phyloP scores from a whole-genome alignment of 1,284 basidiomycete genomes.

The Rhodotorula mucilaginosa region DNA sequence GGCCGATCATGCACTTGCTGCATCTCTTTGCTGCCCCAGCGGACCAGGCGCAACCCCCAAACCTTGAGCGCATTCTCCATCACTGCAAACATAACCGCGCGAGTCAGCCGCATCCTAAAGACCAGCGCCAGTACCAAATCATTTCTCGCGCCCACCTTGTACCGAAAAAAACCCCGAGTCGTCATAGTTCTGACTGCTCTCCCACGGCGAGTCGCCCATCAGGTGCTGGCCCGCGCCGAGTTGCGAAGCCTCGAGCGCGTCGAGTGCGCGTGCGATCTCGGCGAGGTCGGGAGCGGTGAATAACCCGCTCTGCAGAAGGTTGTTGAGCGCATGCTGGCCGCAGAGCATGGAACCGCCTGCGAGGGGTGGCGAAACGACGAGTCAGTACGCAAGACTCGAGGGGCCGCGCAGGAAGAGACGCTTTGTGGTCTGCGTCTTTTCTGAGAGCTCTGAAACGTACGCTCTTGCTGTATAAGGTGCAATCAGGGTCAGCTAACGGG shows the following conservation, averaged over 20 bases:
- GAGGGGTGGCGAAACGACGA: constrained; percentile 44
- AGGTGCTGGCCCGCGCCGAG: constrained; percentile 18
- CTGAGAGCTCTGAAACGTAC: constrained; percentile 1
- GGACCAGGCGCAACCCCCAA: constrained; percentile 73
- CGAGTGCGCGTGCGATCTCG: constrained; percentile 68
- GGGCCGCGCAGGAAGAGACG: too few species aligned
- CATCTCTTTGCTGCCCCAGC: constrained; percentile 84
- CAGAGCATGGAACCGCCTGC: constrained; percentile 52
- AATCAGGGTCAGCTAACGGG: too few species aligned
- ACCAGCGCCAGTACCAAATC: too few species aligned
- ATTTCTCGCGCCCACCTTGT: constrained; percentile 13
- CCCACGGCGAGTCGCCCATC: constrained; percentile 24
- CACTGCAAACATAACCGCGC: constrained; percentile 17
- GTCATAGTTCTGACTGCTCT: constrained; percentile 51
- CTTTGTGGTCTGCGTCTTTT: too few species aligned
- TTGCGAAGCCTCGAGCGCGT: constrained; percentile 51
- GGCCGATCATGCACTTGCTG: constrained; percentile 69
- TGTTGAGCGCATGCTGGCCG: constrained; percentile 54
- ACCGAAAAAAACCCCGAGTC: constrained; percentile 34
- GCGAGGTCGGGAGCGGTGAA: constrained; percentile 84
- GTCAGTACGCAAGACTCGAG: too few species aligned
- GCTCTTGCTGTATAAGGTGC: constrained; percentile 25
- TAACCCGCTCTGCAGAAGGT: constrained; percentile 52
- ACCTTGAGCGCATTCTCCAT: constrained; percentile 64
- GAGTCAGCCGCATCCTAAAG: too few species aligned